Base-by-base conservation (phyloP, 345 rosid species). In the Acer negundo region DNA sequence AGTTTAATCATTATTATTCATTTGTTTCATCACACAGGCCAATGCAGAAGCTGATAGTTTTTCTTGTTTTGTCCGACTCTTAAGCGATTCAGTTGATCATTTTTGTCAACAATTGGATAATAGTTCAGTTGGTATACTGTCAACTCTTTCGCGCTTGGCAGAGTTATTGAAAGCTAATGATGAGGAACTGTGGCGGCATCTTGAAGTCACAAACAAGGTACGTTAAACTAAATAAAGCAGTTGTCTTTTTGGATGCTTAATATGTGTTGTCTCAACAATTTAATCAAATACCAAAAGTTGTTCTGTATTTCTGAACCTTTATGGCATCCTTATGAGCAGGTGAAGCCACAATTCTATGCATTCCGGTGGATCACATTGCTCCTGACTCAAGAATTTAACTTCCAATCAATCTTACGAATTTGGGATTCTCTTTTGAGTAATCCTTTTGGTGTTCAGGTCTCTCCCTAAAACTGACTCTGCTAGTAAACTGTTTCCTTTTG, bases 391-490 rank as follows among this genome's bases (percentile, higher is more conserved):
- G 96, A 91, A 83, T 91, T 91, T 81, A 79, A 82, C 78, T 85
- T 90, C 67, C 90, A 83, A 26, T 79, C 88, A 64, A 88, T 91
- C 81, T 78, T 88, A 75, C 83, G 96, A 82, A 91, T 91, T 61
- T 91, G 96, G 96, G 92, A 91, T 85, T 81, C 93, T 82, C 86
- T 91, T 79, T 75, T 91, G 70, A 85, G 96, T 70, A 88, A 86
- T 82, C 90, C 90, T 13, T 88, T 68, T 61, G 93, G 93, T 15
- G 73, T 88, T 74, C 90, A 90, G 93, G 93, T 89, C 61, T 67
- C 38, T 81, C 66, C 64, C 65, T 42, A 47, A 65, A 31, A 7
- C 31, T 51, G 13, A 62, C 23, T 64, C 61, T 19, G 62, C 61
- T 10, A 46, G 40, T 24, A 51, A 42, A 16, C 46, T n/a, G 10